Percentiles rank a stretch among this genome's conserved stretches.
Conservation (phyloP, 2,329 filamentous ascomycete genomes). For the Aspergillus tanneri region DNA sequence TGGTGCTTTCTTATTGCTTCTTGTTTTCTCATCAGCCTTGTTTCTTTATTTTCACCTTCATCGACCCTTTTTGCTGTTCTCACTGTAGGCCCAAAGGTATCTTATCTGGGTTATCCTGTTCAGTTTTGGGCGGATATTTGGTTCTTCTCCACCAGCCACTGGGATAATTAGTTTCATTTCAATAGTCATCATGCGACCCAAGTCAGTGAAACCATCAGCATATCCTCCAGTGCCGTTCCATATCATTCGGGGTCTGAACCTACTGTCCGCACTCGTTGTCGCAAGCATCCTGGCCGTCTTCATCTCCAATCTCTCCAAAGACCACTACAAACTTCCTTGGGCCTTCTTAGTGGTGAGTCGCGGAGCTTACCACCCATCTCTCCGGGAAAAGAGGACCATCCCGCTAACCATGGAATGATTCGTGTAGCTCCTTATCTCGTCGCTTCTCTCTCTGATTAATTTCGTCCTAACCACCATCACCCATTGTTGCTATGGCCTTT, state of each 20-base stretch:
- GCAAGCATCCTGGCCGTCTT: slow-evolving; percentile 57
- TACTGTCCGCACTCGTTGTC: slow-evolving; percentile 57
- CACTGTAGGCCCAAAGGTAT: no score
- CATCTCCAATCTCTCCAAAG: slow-evolving; percentile 53
- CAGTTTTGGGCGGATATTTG: neutral
- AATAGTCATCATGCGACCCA: slow-evolving; percentile 29
- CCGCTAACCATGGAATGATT: neutral
- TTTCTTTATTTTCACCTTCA: slow-evolving; percentile 6
- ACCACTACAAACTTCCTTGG: slow-evolving; percentile 56
- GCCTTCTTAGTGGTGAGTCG: slow-evolving; percentile 58
- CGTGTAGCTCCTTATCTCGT: slow-evolving; percentile 51
- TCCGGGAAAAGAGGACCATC: neutral
- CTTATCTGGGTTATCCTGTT: no score
- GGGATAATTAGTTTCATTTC: slow-evolving; percentile 1
- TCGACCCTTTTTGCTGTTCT: no score
- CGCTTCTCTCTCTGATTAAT: slow-evolving; percentile 53
- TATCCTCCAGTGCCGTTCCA: slow-evolving; percentile 45
- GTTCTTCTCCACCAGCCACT: neutral
- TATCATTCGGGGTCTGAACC: slow-evolving; percentile 35
- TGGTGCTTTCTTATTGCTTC: slow-evolving; percentile 1
- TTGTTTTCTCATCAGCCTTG: neutral
- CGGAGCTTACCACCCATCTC: neutral
- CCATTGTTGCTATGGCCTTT: slow-evolving; percentile 54
- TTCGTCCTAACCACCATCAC: slow-evolving; percentile 50
- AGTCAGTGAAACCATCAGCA: slow-evolving; percentile 38